phyloP scores from a whole-genome alignment of 2,329 filamentous ascomycete species.

The Cladophialophora psammophila region DNA sequence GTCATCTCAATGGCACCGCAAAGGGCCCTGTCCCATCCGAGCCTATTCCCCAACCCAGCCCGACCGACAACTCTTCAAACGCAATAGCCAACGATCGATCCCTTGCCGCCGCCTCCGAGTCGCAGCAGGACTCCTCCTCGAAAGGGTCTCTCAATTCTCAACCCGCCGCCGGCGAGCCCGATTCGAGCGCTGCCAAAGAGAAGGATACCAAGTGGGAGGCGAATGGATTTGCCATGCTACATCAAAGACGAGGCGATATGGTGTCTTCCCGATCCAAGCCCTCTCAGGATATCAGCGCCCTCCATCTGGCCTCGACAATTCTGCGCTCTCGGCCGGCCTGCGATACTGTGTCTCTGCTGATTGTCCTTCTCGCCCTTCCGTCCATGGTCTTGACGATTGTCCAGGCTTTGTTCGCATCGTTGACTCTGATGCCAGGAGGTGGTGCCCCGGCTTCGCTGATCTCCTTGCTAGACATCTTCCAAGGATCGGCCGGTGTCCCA shows the following conservation, averaged over 20 bases:
- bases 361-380: conserved; percentile 91
- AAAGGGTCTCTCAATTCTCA: conserved; percentile 4
- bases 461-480: conserved; percentile 89
- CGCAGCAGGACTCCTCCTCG: conserved; percentile 14
- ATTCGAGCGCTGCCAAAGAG: conserved; percentile 27
- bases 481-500: conserved; percentile 83
- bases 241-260: conserved; percentile 69
- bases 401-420: conserved; percentile 88
- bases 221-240: conserved; percentile 36
- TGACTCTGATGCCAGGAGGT: conserved; percentile 88
- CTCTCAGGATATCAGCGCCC: conserved; percentile 73
- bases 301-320: conserved; percentile 83
- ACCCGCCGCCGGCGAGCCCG: conserved; percentile 19
- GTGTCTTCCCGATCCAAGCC: conserved; percentile 72
- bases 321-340: conserved; percentile 87
- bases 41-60: conserved; percentile 30
- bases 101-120: conserved; percentile 10
- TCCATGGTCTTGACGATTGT: conserved; percentile 86
- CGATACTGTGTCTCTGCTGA: conserved; percentile 95
- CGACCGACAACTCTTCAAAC: conserved; percentile 23
- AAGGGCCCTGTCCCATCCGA: conserved; percentile 50
- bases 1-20: conserved; percentile 60
- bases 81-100: conserved; percentile 22
- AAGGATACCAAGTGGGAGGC: conserved; percentile 28
- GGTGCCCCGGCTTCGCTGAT: conserved; percentile 73